Evolutionary conservation across 306 rosid genomes (phyloP), one percentile per base, ranked within the genome.

Genomic region (Adenanthera pavonina): DNA sequence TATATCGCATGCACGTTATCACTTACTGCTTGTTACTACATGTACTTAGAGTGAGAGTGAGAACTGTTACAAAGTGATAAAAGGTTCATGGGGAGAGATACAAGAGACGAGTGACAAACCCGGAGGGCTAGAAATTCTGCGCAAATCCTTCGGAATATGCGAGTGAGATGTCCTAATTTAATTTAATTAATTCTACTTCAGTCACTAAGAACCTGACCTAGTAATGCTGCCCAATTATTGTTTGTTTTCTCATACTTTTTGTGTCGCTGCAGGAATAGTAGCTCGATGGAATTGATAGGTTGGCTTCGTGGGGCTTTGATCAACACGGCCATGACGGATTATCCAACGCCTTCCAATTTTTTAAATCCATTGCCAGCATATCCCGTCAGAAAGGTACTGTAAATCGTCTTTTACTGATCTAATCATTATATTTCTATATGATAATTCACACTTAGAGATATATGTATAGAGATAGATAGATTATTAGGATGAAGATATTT

Each of bases 301-400:
- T 95, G 99, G 99, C 84, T 95, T 12, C 2, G 0, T 0, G 30
- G 87, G 0, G 95, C 97, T 0, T 89, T 3, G 19, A 0, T n/a
- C 10, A 88, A 78, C 80, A 85, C 97, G 3, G 87, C 97, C 43
- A 95, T 95, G 97, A 90, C 93, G 0, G 98, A 95, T 87, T 95
- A 95, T 87, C 98, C 98, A 0, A 90, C 97, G n/a, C 90, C 98
- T 40, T 84, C 92, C 34, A 90, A 87, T 85, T 95, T 95, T 78
- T 1, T 95, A 0, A 86, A 2, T 65, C 94, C 97, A 1, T 17
- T 95, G 83, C 99, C 99, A 12, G 92, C 97, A 61, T 89, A 88
- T 79, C 99, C 99, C 1, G 90, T 95, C 3, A 95, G 66, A 87
- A 88, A 90, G 94, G 99, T 92, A 11, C 68, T 43, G 7, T 36